phyloP scores from a whole-genome alignment of 2,329 filamentous ascomycete genomes.

The Trichoderma simmonsii region DNA sequence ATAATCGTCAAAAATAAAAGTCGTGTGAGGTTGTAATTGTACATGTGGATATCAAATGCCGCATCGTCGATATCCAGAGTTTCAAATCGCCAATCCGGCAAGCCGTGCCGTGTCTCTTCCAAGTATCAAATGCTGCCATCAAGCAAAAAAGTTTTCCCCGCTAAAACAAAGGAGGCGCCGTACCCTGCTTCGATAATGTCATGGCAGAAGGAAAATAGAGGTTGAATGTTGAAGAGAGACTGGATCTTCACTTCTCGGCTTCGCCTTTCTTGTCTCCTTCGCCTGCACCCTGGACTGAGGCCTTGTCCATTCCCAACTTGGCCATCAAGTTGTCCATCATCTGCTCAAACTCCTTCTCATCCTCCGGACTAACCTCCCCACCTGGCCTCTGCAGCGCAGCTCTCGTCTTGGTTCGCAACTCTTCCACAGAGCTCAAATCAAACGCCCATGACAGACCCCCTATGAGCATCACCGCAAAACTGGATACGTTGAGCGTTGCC shows the following conservation, averaged over 20 bases:
- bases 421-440: constrained; percentile 68
- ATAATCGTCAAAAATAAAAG: not conserved
- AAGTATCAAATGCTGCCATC: not conserved
- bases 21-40: not conserved
- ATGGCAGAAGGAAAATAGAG: not conserved
- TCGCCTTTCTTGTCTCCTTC: not conserved
- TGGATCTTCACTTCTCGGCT: not conserved
- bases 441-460: constrained; percentile 75
- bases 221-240: not conserved
- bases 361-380: constrained; percentile 37
- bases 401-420: constrained; percentile 56
- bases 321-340: constrained; percentile 59
- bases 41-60: not conserved
- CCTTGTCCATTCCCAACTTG: constrained; percentile 40
- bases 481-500: constrained; percentile 81
- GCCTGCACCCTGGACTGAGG: not conserved
- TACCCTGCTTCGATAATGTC: not conserved
- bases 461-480: constrained; percentile 68
- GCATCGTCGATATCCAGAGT: not conserved
- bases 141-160: not conserved
- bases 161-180: not conserved
- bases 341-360: constrained; percentile 60
- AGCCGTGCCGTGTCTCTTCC: not conserved
- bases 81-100: not conserved
- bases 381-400: constrained; percentile 38